Conservation (phyloP, 2,329 filamentous ascomycete species). For the Alternaria triticimaculans region DNA sequence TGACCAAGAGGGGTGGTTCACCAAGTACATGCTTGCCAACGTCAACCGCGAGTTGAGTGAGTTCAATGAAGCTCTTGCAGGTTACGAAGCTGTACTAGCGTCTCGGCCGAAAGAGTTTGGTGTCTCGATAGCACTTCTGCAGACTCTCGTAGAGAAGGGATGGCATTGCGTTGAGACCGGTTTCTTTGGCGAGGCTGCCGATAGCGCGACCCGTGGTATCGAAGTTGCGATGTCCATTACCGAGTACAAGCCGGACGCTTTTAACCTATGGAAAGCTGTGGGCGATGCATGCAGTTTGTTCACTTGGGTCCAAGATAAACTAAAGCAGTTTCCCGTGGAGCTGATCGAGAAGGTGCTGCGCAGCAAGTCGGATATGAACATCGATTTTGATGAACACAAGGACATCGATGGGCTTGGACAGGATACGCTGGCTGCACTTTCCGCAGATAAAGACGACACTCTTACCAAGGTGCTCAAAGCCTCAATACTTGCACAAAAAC, state of each 20-base stretch:
- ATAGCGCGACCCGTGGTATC: slow-evolving; percentile 73
- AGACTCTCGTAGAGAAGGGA: slow-evolving; percentile 84
- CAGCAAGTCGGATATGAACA: slow-evolving; percentile 55
- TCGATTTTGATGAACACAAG: slow-evolving; percentile 64
- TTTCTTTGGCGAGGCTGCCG: slow-evolving; percentile 81
- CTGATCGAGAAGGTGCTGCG: slow-evolving; percentile 66
- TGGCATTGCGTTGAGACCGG: slow-evolving; percentile 80
- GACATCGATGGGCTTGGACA: slow-evolving; percentile 71
- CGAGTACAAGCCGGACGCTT: slow-evolving; percentile 69
- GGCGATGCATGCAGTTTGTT: slow-evolving; percentile 89
- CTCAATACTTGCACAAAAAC: slow-evolving; percentile 84
- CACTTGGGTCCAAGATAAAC: slow-evolving; percentile 74
- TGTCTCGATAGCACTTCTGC: slow-evolving; percentile 84
- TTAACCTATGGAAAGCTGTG: slow-evolving; percentile 94
- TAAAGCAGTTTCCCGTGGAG: slow-evolving; percentile 66
- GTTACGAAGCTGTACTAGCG: slow-evolving; percentile 76
- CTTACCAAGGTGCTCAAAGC: slow-evolving; percentile 70
- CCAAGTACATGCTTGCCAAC: slow-evolving; percentile 95
- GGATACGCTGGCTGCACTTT: slow-evolving; percentile 39
- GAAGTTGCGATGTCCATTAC: slow-evolving; percentile 69
- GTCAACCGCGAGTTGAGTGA: slow-evolving; percentile 92
- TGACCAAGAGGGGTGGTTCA: slow-evolving; percentile 85
- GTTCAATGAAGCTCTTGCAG: slow-evolving; percentile 78
- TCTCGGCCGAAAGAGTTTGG: slow-evolving; percentile 78
- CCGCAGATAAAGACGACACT: slow-evolving; percentile 17